These are phyloP conservation scores for Coniochaeta prunicola DNA, from an alignment of 2,329 filamentous ascomycete genomes.

Conservation along the genomic window DNA sequence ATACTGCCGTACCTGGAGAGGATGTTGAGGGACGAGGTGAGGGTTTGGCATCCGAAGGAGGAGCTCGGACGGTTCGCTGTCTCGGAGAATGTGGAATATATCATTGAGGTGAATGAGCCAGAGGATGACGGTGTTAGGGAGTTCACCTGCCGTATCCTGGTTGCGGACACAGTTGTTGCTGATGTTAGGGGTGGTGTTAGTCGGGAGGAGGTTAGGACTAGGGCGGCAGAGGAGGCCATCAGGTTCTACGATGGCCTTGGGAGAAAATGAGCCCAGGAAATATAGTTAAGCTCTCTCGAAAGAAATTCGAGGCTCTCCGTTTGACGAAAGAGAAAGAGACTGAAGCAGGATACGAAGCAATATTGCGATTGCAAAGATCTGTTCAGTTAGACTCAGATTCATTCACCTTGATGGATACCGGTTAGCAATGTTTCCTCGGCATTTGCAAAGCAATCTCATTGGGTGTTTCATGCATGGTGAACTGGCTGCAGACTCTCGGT, in stretches of 20 bases:
- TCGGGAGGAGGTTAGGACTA: slow-evolving; percentile 2
- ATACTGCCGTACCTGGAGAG: slow-evolving; percentile 56
- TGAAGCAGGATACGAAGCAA: too few species aligned
- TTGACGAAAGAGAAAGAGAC: not conserved
- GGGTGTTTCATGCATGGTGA: not conserved
- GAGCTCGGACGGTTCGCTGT: slow-evolving; percentile 54
- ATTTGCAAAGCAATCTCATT: not conserved
- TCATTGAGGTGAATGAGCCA: slow-evolving; percentile 19
- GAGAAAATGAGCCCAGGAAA: not conserved
- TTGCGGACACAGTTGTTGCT: slow-evolving; percentile 37
- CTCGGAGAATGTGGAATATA: slow-evolving; percentile 46
- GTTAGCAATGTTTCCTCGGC: not conserved
- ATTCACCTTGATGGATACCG: too few species aligned
- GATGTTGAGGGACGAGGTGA: slow-evolving; percentile 51
- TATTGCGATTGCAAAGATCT: too few species aligned
- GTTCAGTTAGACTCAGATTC: too few species aligned
- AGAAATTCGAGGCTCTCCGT: too few species aligned
- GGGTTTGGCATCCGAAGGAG: slow-evolving; percentile 60
- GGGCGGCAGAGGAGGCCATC: not conserved
- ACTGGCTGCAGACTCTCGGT: not conserved
- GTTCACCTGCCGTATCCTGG: slow-evolving; percentile 38
- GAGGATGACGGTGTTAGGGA: slow-evolving; percentile 14
- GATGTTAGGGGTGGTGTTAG: slow-evolving; percentile 7
- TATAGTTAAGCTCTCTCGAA: not conserved
- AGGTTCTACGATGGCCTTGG: not conserved